Evolutionary conservation across 192 early-diverging fungal genomes (phyloP).

Genomic region (Coemansia sp.): DNA sequence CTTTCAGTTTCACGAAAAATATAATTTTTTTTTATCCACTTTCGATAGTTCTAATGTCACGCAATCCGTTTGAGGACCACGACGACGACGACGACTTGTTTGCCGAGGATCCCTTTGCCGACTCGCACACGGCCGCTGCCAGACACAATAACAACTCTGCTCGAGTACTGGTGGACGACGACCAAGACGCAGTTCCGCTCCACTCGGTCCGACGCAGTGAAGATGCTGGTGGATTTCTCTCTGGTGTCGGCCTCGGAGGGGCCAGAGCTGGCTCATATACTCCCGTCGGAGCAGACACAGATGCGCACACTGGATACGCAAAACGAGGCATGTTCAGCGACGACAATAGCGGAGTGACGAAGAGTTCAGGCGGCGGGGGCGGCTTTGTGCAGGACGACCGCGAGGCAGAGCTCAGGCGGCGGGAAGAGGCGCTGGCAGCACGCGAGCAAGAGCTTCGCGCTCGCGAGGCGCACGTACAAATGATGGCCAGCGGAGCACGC

Average conservation of each 20-base stretch:
- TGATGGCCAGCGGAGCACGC: conserved; percentile 58
- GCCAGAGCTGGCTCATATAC: conserved; percentile 33
- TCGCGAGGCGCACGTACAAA: conserved; percentile 66
- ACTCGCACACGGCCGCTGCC: conserved; percentile 24
- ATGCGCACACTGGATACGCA: conserved; percentile 16
- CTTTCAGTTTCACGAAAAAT: conserved; percentile 2
- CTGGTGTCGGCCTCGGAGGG: conserved; percentile 31
- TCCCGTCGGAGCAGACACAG: conserved; percentile 37
- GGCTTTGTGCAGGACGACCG: conserved; percentile 46
- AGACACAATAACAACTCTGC: conserved; percentile 16
- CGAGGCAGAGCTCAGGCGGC: conserved; percentile 73
- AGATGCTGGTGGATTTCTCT: conserved; percentile 40
- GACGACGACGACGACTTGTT: conserved; percentile 45
- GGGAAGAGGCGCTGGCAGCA: conserved; percentile 77
- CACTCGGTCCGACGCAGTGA: conserved; percentile 44
- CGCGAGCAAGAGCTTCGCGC: conserved; percentile 72
- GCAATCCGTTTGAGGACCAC: conserved; percentile 54
- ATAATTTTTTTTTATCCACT: not conserved
- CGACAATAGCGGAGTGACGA: conserved; percentile 17
- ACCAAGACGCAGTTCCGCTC: conserved; percentile 49
- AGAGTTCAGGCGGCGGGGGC: conserved; percentile 8
- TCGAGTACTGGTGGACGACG: conserved; percentile 20
- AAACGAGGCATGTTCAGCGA: conserved; percentile 16
- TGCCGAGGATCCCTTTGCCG: conserved; percentile 45
- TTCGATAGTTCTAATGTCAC: conserved; percentile 31